Base-by-base conservation (phyloP, 305 asterid genomes). In the Fraxinus dipetala region DNA sequence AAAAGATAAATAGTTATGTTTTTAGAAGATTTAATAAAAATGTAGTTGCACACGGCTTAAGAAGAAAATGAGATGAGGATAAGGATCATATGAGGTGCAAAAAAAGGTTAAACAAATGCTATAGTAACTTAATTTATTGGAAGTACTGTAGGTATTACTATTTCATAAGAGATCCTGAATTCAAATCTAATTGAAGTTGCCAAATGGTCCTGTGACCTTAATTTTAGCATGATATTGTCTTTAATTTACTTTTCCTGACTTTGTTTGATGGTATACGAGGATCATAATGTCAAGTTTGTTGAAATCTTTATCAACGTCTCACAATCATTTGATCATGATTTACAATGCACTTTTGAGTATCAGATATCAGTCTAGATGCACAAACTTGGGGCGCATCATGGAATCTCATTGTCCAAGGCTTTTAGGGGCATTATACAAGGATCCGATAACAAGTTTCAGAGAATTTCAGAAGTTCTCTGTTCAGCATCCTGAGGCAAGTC, bases 361-460 rank as follows among this genome's bases (percentile, higher is more conserved):
- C 91, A 94, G 99, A 83, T 40, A 84, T 65, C 83, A 91, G 84
- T 81, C 97, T 59, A 90, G 84, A 84, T 26, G 65, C 75, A 91
- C 97, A 32, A 95, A 94, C 87, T 90, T 95, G 91, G 98, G 98
- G 75, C 92, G 94, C 63, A 80, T 95, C 22, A 89, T 95, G 97
- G 98, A 94, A 85, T 45, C 85, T 65, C 96, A 94, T 26, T 93
- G 99, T 73, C 94, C 93, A n/a, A 87, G 89, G 89, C 89, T 92
- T 38, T 84, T 95, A 59, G 96, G 97, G 77, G 80, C 86, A 67
- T 65, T 67, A 10, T 95, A 94, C 89, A 85, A 94, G 89, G 97
- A 95, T 85, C 99, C 98, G 0, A 88, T 95, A 61, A 77, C 90
- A 24, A 95, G 97, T 90, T 93, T 91, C 89, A 87, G 80, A 56